Conservation (phyloP, 768 basidiomycete genomes). For the Kwoniella botswanensis region DNA sequence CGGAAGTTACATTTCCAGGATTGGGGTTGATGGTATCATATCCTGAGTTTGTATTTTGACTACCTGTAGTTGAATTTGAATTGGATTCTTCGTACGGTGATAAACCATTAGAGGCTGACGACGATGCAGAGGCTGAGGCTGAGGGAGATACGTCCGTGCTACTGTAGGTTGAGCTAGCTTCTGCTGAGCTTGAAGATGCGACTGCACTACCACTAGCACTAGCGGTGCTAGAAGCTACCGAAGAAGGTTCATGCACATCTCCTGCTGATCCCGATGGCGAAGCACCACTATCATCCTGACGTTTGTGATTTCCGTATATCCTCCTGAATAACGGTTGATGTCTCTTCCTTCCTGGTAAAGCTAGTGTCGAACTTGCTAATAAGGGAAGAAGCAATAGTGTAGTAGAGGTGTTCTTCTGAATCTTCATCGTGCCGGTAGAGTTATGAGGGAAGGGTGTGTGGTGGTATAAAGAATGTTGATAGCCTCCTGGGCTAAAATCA, state of each 20-base stretch:
- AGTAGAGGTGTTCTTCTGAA: conserved; percentile 22
- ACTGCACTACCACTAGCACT: neutral
- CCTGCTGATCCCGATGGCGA: conserved; percentile 17
- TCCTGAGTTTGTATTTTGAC: conserved; percentile 27
- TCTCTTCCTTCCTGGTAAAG: conserved; percentile 28
- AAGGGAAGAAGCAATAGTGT: conserved; percentile 43
- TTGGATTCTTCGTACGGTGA: conserved; percentile 25
- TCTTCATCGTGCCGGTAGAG: conserved; percentile 22
- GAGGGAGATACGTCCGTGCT: conserved; percentile 38
- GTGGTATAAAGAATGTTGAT: conserved; percentile 16
- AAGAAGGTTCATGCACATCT: conserved; percentile 7
- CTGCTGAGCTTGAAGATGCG: neutral
- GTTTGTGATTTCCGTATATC: conserved; percentile 23
- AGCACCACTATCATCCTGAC: conserved; percentile 20
- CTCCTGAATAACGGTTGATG: conserved; percentile 28
- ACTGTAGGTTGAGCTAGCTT: conserved; percentile 15
- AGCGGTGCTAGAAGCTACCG: conserved; percentile 6
- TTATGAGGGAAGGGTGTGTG: neutral
- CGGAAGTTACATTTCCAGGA: conserved; percentile 27
- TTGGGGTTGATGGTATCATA: conserved; percentile 30
- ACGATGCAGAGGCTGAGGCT: neutral
- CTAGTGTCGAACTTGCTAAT: conserved; percentile 33
- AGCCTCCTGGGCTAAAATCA: conserved; percentile 39
- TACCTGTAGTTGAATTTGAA: conserved; percentile 24
- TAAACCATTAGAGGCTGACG: conserved; percentile 13